Conservation (phyloP, 768 basidiomycete genomes). For the Imleria badia region DNA sequence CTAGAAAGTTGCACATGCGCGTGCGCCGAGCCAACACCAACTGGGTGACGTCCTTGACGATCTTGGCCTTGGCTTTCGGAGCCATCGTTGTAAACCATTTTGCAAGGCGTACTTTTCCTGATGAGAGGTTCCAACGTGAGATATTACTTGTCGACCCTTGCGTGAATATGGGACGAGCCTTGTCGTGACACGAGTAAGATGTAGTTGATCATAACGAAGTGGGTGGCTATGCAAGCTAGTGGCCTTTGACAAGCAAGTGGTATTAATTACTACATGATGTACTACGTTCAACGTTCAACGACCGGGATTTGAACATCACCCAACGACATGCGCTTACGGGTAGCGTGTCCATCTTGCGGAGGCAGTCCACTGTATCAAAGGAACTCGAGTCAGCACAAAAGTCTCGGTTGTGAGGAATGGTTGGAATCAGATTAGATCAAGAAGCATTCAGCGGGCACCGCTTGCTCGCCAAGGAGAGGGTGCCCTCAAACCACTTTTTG, state of each 20-base stretch:
- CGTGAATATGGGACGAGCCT: constrained; percentile 46
- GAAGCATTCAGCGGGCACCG: constrained; percentile 60
- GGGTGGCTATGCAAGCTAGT: constrained; percentile 4
- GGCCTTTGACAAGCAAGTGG: constrained; percentile 22
- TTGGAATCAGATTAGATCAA: constrained; percentile 90
- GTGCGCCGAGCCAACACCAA: constrained; percentile 85
- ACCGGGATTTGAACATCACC: background rate
- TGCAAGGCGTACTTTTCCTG: constrained; percentile 90
- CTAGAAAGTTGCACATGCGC: constrained; percentile 93
- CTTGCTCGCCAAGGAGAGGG: constrained; percentile 41
- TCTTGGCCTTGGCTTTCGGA: constrained; percentile 80
- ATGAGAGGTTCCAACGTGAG: constrained; percentile 11
- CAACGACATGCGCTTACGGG: background rate
- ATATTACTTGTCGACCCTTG: background rate
- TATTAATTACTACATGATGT: background rate
- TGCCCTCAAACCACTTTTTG: constrained; percentile 72
- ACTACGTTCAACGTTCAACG: background rate
- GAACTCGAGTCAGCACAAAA: constrained; percentile 11
- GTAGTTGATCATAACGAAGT: constrained; percentile 76
- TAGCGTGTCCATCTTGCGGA: background rate
- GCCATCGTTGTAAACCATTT: constrained; percentile 95
- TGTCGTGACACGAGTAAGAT: constrained; percentile 92
- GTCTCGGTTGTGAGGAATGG: background rate
- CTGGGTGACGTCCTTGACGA: constrained; percentile 94
- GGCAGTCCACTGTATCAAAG: background rate